phyloP scores from a whole-genome alignment of 345 rosid genomes.

The Limnanthes douglasii region DNA sequence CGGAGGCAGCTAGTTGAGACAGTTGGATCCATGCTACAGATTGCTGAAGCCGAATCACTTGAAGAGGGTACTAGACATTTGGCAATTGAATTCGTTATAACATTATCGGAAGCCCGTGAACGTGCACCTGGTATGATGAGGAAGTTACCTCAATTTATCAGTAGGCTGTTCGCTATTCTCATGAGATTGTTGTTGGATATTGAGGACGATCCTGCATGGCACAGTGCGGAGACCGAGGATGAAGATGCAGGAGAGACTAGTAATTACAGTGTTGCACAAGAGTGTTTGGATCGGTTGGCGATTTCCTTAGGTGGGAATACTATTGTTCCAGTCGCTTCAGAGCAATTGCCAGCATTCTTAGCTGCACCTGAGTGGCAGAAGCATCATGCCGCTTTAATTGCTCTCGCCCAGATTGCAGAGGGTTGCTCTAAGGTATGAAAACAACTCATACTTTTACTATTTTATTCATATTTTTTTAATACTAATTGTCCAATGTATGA shows the following conservation, averaged over 20 bases:
- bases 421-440: constrained; percentile 97
- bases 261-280: constrained; percentile 91
- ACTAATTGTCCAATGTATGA: too few relatives aligned
- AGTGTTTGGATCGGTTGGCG: constrained; percentile 92
- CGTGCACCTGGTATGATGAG: constrained; percentile 99
- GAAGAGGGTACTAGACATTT: constrained; percentile 92
- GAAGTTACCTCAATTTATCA: constrained; percentile 91
- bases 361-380: constrained; percentile 98
- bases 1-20: constrained; percentile 85
- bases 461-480: too few relatives aligned
- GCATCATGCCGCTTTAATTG: constrained; percentile 93
- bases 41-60: constrained; percentile 83
- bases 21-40: constrained; percentile 91
- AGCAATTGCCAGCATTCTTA: constrained; percentile 75
- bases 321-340: constrained; percentile 91
- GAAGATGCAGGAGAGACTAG: constrained; percentile 96
- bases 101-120: constrained; percentile 92
- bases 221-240: constrained; percentile 75
- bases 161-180: constrained; percentile 67
- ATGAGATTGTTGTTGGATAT: constrained; percentile 89
- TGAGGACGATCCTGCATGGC: constrained; percentile 93
- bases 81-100: constrained; percentile 90
- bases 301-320: constrained; percentile 96
- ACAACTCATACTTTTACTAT: too few relatives aligned
- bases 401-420: constrained; percentile 98